phyloP scores from a whole-genome alignment of 257 asterid species.

The Thymus mandschuricus region DNA sequence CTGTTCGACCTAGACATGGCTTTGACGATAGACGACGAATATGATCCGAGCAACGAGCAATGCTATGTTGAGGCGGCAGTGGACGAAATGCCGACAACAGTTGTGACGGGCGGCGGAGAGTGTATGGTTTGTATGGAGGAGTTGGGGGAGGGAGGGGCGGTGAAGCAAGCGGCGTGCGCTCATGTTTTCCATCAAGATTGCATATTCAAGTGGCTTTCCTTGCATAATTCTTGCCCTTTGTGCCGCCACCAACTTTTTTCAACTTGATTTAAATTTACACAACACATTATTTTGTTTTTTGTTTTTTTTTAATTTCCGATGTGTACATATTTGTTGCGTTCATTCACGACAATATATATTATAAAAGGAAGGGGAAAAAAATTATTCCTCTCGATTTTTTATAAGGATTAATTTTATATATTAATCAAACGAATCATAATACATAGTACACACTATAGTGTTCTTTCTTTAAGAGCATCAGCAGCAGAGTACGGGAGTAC shows the following conservation, averaged over 20 bases:
- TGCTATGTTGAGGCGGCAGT: not conserved
- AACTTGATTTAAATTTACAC: not conserved
- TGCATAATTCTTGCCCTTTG: conserved; percentile 37
- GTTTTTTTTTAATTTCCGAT: too few relatives aligned
- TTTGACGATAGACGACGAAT: conserved; percentile 21
- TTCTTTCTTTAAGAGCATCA: too few relatives aligned
- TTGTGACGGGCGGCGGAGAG: not conserved
- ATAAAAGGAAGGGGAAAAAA: too few relatives aligned
- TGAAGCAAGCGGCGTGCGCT: conserved; percentile 32
- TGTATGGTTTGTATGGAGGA: conserved; percentile 35
- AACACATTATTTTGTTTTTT: not conserved
- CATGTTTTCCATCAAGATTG: conserved; percentile 38
- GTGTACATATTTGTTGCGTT: too few relatives aligned
- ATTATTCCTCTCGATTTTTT: too few relatives aligned
- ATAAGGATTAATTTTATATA: too few relatives aligned
- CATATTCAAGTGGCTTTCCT: conserved; percentile 31
- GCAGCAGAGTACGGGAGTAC: too few relatives aligned
- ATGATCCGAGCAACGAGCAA: not conserved
- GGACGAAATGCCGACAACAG: conserved; percentile 8
- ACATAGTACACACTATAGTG: too few relatives aligned
- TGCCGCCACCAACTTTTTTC: conserved; percentile 30
- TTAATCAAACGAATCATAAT: too few relatives aligned
- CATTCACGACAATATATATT: too few relatives aligned
- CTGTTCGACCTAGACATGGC: conserved; percentile 31
- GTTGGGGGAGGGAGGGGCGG: conserved; percentile 9